Conservation (phyloP, 495 filamentous ascomycete genomes). For the Annulohypoxylon maeteangense region DNA sequence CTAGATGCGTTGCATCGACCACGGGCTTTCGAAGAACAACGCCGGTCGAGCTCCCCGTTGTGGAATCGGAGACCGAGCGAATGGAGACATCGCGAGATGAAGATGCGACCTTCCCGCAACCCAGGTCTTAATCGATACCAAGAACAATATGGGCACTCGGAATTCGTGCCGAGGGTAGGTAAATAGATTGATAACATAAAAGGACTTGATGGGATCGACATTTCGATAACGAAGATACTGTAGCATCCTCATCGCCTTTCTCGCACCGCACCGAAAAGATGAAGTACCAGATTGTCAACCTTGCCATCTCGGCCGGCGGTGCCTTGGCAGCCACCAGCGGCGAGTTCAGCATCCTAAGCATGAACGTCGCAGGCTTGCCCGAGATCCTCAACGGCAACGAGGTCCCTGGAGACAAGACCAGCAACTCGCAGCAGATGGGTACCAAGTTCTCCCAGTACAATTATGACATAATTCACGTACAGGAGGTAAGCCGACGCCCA, state of each 20-base stretch:
- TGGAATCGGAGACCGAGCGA: constrained; percentile 34
- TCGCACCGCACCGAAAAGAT: constrained; percentile 20
- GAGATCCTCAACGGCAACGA: constrained; percentile 62
- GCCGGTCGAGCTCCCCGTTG: constrained; percentile 36
- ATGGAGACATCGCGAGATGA: constrained; percentile 34
- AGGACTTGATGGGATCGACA: constrained; percentile 3
- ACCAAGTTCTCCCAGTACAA: constrained; percentile 60
- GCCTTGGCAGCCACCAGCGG: constrained; percentile 43
- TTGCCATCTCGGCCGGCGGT: constrained; percentile 22
- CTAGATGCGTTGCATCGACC: constrained; percentile 34
- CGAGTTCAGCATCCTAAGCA: constrained; percentile 63
- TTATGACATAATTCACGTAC: constrained; percentile 69
- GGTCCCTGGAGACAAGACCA: constrained; percentile 64
- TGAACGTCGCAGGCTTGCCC: constrained; percentile 71
- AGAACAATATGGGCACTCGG: neutral
- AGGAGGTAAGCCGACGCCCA: constrained; percentile 59
- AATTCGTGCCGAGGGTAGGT: constrained; percentile 11
- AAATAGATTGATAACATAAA: constrained; percentile 17
- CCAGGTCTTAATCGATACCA: constrained; percentile 11
- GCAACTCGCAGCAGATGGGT: constrained; percentile 61
- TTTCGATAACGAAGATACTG: neutral
- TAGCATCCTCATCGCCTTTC: constrained; percentile 11
- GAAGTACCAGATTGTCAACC: constrained; percentile 24
- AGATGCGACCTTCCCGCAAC: constrained; percentile 23
- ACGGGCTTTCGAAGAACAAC: constrained; percentile 6